Evolutionary conservation across 2,329 filamentous ascomycete genomes (phyloP), one percentile per base, ranked within the genome.

Genomic region (Alternaria atra): DNA sequence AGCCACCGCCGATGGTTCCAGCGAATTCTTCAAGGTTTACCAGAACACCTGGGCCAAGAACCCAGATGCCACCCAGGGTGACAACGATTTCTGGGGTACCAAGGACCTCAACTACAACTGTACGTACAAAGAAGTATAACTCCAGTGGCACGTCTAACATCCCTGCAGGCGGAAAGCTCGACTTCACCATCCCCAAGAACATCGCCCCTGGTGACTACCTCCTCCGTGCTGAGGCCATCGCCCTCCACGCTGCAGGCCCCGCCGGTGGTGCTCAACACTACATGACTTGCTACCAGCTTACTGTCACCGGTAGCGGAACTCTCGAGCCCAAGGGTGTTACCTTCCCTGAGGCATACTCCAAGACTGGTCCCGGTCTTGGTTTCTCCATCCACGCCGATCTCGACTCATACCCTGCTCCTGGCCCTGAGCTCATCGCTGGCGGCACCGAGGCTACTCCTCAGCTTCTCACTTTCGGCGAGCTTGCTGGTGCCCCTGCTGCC

Each of bases 21-120:
- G 83, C 29, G 78, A 80, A 61, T 84, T 85, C 74, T 87, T 84
- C 66, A 83, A 81, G 74, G 66, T 83, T 51, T 79, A 80, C 43
- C 74, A 82, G 63, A 77, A 80, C 42, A 80, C 78, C 50, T 79
- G 69, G 65, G 70, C 67, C 39, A 72, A 72, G 66, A 66, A 73
- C 52, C 66, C 68, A 20, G 70, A 65, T 35, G 71, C 73, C 7
- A 68, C 63, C 8, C 82, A 81, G 77, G 82, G 77, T 30, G 77
- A 81, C 52, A 71, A 77, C 53, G 80, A 70, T 42, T 75, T 81
- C 60, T 80, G 79, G 66, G 67, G 73, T 52, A 80, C 79, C 71
- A 79, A 80, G 70, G 81, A 81, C 60, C 70, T 79, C 58, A 76
- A 82, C 70, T 76, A 73, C 58, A 75, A 83, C 72, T 72, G 70